Conservation (phyloP, 768 basidiomycete genomes). For the Mrakia blollopis region DNA sequence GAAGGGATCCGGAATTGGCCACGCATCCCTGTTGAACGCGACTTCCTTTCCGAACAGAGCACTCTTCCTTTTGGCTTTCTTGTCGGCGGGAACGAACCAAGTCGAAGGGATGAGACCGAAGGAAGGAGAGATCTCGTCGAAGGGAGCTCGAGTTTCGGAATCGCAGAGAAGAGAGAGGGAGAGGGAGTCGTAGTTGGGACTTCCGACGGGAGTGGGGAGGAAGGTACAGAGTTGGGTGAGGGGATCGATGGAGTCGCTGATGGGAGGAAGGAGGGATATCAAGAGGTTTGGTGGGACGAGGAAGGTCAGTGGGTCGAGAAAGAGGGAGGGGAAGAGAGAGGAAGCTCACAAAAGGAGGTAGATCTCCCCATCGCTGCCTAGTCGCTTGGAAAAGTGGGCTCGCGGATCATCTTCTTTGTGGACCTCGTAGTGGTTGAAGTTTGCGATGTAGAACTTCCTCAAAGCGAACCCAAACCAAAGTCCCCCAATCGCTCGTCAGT, state of each 20-base stretch:
- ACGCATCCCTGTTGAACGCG: no score
- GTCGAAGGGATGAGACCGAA: slow-evolving; percentile 3
- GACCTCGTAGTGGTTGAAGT: not conserved
- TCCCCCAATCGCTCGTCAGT: not conserved
- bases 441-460: not conserved
- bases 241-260: not conserved
- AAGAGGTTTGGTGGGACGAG: not conserved
- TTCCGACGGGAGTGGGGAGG: not conserved
- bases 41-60: no score
- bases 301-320: not conserved
- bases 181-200: no score
- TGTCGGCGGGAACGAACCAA: not conserved
- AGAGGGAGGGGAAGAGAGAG: not conserved
- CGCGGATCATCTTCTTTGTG: not conserved
- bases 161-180: not conserved
- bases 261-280: not conserved
- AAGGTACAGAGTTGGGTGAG: not conserved
- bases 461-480: no score
- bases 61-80: no score
- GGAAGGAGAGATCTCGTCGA: not conserved
- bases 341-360: not conserved
- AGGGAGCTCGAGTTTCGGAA: not conserved
- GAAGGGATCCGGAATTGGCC: no score
- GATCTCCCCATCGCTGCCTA: not conserved
- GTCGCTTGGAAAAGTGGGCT: not conserved